Evolutionary conservation across 2,329 filamentous ascomycete genomes (phyloP).

Genomic region (Remersonia thermophila): DNA sequence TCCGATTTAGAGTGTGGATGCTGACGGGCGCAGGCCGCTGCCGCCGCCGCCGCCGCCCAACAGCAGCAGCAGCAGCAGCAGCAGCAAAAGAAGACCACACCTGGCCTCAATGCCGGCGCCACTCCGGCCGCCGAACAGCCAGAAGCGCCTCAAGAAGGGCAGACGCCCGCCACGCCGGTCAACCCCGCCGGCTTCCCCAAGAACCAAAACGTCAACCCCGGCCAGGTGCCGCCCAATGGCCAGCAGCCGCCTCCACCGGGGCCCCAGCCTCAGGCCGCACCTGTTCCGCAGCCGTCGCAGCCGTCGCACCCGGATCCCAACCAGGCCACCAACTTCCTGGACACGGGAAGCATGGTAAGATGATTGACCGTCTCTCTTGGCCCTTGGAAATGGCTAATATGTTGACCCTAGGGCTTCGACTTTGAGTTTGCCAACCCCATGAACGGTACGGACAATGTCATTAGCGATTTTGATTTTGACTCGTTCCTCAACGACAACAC

Average conservation of each 20-base stretch:
- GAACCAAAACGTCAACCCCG: constrained; percentile 30
- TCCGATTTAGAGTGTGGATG: neutral
- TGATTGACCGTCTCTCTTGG: neutral
- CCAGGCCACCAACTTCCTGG: constrained; percentile 36
- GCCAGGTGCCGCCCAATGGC: constrained; percentile 28
- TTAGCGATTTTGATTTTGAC: constrained; percentile 57
- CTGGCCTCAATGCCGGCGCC: constrained; percentile 37
- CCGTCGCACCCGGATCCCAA: constrained; percentile 35
- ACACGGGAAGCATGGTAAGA: constrained; percentile 33
- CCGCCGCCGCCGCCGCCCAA: constrained; percentile 21
- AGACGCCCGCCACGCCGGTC: constrained; percentile 51
- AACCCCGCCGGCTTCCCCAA: constrained; percentile 38
- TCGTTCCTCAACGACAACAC: constrained; percentile 52
- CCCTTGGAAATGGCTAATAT: too few species aligned
- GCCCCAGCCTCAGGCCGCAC: constrained; percentile 29
- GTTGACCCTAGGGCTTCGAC: constrained; percentile 27
- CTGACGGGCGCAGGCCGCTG: constrained; percentile 29
- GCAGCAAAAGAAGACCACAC: constrained; percentile 49
- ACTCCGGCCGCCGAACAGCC: constrained; percentile 44
- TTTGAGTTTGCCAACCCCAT: constrained; percentile 47
- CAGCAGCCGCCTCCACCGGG: constrained; percentile 25
- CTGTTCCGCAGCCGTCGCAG: constrained; percentile 30
- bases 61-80: too few species aligned
- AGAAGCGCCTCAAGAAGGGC: constrained; percentile 42
- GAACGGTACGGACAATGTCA: constrained; percentile 41